phyloP scores from a whole-genome alignment of 805 yeast species.

The Blastobotrys parvus region DNA sequence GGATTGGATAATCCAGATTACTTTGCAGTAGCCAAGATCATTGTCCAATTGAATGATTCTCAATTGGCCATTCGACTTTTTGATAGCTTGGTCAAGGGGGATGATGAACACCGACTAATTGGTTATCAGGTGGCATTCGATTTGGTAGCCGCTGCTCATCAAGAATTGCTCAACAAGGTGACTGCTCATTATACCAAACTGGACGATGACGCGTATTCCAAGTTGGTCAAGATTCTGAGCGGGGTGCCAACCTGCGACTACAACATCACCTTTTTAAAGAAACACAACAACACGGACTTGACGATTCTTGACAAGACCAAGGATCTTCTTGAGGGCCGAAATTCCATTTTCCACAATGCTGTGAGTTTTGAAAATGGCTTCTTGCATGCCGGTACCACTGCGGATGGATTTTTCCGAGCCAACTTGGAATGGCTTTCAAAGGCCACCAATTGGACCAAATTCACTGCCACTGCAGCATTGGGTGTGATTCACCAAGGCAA shows the following conservation, averaged over 20 bases:
- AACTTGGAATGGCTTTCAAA: slow-evolving; percentile 94
- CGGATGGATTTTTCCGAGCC: slow-evolving; percentile 81
- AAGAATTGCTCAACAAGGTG: slow-evolving; percentile 62
- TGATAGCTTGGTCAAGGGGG: slow-evolving; percentile 38
- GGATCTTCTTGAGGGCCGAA: slow-evolving; percentile 77
- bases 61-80: slow-evolving; percentile 62
- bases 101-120: slow-evolving; percentile 40
- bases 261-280: slow-evolving; percentile 77
- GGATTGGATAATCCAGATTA: slow-evolving; percentile 62
- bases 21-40: slow-evolving; percentile 73
- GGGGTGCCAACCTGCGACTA: slow-evolving; percentile 94
- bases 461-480: slow-evolving; percentile 93
- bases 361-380: slow-evolving; percentile 92
- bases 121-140: slow-evolving; percentile 96
- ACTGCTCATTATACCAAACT: slow-evolving; percentile 25
- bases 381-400: slow-evolving; percentile 93
- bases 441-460: slow-evolving; percentile 98
- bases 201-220: slow-evolving; percentile 22
- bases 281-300: slow-evolving; percentile 81
- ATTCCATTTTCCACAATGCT: slow-evolving; percentile 91
- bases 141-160: slow-evolving; percentile 83
- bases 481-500: slow-evolving; percentile 97
- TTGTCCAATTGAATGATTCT: slow-evolving; percentile 78
- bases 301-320: slow-evolving; percentile 76
- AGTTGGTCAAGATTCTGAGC: slow-evolving; percentile 61